Conservation (phyloP, 2,329 filamentous ascomycete genomes). For the Colletotrichum sp. region DNA sequence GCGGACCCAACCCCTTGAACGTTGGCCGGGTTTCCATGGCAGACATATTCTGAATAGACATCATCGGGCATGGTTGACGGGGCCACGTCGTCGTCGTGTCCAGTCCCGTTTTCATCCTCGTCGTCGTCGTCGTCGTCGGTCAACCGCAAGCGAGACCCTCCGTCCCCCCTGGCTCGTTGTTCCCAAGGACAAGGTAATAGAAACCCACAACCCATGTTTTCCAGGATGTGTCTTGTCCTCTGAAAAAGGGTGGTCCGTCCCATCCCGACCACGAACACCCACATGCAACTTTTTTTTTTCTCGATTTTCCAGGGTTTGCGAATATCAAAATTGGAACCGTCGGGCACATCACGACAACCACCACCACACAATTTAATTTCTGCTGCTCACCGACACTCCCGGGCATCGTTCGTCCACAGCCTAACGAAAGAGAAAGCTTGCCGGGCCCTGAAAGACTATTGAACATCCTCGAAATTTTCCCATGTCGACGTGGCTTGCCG, state of each 20-base stretch:
- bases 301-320: not conserved
- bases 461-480: not conserved
- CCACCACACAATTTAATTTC: not conserved
- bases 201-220: conserved; percentile 18
- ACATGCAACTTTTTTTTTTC: not conserved
- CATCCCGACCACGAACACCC: not conserved
- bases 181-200: conserved; percentile 4
- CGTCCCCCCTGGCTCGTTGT: not conserved
- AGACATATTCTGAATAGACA: not conserved
- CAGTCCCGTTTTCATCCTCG: not conserved
- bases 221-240: not conserved
- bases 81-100: not conserved
- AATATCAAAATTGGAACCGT: not conserved
- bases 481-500: not conserved
- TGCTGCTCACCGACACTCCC: not conserved
- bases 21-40: not conserved
- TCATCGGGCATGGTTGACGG: not conserved
- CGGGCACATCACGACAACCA: not conserved
- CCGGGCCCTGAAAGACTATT: not conserved
- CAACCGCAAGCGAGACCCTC: not conserved
- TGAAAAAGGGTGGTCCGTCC: not conserved
- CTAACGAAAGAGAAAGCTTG: not conserved
- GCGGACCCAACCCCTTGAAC: not conserved
- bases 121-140: not conserved
- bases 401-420: not conserved